These are phyloP conservation scores for Pyrrhoderma noxium DNA, from an alignment of 1,284 basidiomycete genomes.

Conservation along the genomic window DNA sequence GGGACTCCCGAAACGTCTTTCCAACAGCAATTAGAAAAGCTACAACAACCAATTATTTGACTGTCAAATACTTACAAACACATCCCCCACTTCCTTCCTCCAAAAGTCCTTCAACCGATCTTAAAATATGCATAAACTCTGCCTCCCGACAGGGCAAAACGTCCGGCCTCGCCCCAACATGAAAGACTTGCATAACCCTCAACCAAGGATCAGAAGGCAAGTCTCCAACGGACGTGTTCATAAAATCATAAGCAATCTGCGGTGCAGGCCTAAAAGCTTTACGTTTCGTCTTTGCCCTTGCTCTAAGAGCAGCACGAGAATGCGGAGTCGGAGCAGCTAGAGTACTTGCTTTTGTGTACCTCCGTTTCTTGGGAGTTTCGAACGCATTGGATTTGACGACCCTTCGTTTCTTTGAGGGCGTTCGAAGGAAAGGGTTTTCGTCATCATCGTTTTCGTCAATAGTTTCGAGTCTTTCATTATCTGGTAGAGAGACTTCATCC, in stretches of 20 bases:
- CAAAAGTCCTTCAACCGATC: constrained; percentile 77
- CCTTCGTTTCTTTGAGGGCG: constrained; percentile 25
- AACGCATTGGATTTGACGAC: too few species aligned
- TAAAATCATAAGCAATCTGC: constrained; percentile 24
- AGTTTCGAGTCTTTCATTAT: constrained; percentile 14
- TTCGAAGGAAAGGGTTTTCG: constrained; percentile 18
- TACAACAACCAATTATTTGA: not conserved
- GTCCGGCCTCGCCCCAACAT: constrained; percentile 91
- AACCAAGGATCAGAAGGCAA: constrained; percentile 73
- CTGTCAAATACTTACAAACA: constrained; percentile 60
- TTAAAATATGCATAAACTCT: constrained; percentile 76
- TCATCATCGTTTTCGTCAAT: constrained; percentile 14
- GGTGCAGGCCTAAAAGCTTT: constrained; percentile 31
- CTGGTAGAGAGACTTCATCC: constrained; percentile 1
- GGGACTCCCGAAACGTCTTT: constrained; percentile 95
- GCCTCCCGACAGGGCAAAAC: constrained; percentile 85
- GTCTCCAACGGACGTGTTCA: constrained; percentile 32
- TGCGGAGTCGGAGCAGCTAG: constrained; percentile 58
- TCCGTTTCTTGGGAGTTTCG: too few species aligned
- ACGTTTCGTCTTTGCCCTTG: constrained; percentile 27
- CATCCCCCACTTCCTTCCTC: constrained; percentile 94
- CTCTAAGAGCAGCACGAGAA: constrained; percentile 51
- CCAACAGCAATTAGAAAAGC: not conserved
- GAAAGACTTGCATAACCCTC: constrained; percentile 81
- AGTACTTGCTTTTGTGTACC: constrained; percentile 18